These are phyloP conservation scores for Coemansia sp. DNA, from an alignment of 192 early-diverging fungal genomes.

Conservation along the genomic window DNA sequence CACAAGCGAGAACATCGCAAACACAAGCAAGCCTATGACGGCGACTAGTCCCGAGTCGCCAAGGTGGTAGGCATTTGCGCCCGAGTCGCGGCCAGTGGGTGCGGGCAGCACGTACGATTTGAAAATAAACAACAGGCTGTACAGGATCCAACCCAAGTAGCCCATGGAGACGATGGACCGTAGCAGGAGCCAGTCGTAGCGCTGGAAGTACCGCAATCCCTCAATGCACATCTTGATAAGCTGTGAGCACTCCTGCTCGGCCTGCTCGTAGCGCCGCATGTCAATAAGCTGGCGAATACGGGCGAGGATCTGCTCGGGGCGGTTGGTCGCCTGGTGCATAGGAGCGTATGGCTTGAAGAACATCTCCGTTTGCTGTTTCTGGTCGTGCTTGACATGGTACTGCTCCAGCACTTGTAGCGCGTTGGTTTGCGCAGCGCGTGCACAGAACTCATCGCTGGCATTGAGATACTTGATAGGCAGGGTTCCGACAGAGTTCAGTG, in stretches of 20 bases:
- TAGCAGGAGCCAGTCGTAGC: constrained; percentile 96
- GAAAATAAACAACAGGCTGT: constrained; percentile 81
- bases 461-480: constrained; percentile 83
- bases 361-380: constrained; percentile 76
- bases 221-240: constrained; percentile 72
- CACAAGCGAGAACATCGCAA: constrained; percentile 60
- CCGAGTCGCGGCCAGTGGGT: not conserved
- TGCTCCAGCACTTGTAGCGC: constrained; percentile 86
- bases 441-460: constrained; percentile 71
- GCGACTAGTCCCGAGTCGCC: constrained; percentile 38
- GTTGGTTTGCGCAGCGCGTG: constrained; percentile 78
- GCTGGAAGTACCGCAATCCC: constrained; percentile 94
- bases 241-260: constrained; percentile 66
- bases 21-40: constrained; percentile 36
- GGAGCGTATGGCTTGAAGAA: constrained; percentile 79
- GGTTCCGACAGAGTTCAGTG: constrained; percentile 93
- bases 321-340: constrained; percentile 61
- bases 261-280: constrained; percentile 63
- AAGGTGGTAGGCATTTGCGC: constrained; percentile 16
- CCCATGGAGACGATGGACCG: constrained; percentile 81
- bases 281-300: constrained; percentile 69
- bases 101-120: constrained; percentile 62
- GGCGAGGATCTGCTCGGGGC: constrained; percentile 58
- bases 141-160: constrained; percentile 90
- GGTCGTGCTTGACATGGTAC: constrained; percentile 84